Base-by-base conservation (phyloP, 2,329 filamentous ascomycete species). In the Trichoderma sp. region DNA sequence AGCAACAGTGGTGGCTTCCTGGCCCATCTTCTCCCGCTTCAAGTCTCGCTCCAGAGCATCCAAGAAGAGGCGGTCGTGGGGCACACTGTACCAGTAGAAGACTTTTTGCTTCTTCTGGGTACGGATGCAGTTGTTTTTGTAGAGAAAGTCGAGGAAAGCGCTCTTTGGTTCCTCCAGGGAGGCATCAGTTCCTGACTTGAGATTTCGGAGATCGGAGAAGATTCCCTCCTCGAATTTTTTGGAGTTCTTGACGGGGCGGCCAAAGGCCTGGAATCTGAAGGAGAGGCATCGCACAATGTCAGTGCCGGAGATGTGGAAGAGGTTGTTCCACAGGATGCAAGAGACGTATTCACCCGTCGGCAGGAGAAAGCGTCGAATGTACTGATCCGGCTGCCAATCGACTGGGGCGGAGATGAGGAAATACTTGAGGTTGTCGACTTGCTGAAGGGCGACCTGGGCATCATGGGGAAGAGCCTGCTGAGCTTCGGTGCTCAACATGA, bases 91-190 rank as follows among this genome's bases (percentile, higher is more conserved):
- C 96, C 96, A 99, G 85, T 98, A 99, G 80, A 99, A 99, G 75
- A 99, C 96, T 87, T 99, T 99, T 81, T 99, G 96, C 88, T 99
- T 99, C 90, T 99, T 99, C 84, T 99, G 96, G 47, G 96, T 99
- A 77, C 96, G 92, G 77, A 99, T 99, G 88, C 96, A 99, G 87
- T 99, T 99, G 89, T 99, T 99, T 88, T 99, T 99, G 90, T 99
- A 99, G 58, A 99, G 88, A 82, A 98, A 99, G 83, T 99, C 96
- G 73, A 99, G 89, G 84, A 99, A 99, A 2, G 93, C 92, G 84
- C 95, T 98, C 88, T 99, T 99, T 70, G 96, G 96, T 86, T 99
- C 96, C 84, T 99, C 96, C 73, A 99, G 90, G 55, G 96, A 98
- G 63, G 96, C 96, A 86, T 99, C 96, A 77, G 95, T 98, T 75